Evolutionary conservation across 805 yeast species (phyloP).

Genomic region (Grigorovia jiainica): DNA sequence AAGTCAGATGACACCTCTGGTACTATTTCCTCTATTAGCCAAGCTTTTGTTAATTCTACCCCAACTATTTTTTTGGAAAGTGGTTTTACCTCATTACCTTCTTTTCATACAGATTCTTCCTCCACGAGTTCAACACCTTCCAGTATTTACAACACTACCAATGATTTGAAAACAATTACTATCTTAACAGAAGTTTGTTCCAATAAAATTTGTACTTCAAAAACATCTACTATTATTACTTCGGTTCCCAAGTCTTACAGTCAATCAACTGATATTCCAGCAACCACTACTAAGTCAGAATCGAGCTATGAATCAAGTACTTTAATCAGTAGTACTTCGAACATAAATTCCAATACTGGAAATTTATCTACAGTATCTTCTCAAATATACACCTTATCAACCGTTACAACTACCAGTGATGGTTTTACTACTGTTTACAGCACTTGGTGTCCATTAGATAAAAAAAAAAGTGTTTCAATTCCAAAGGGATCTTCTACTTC

Average conservation of each 20-base stretch:
- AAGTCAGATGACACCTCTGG: too few relatives aligned
- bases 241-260: neutral
- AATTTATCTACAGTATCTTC: neutral
- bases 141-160: neutral
- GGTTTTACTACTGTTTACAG: conserved; percentile 32
- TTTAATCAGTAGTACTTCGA: neutral
- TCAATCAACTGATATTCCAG: neutral
- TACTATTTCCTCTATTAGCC: too few relatives aligned
- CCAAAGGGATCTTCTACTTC: neutral
- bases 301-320: too few relatives aligned
- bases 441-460: conserved; percentile 32
- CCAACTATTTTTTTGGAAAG: conserved; percentile 3
- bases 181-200: conserved; percentile 14
- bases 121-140: neutral
- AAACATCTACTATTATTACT: neutral
- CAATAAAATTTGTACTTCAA: conserved; percentile 4
- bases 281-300: neutral
- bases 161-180: conserved; percentile 6
- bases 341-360: too few relatives aligned
- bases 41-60: neutral
- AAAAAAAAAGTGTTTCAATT: neutral
- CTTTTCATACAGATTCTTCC: conserved; percentile 2
- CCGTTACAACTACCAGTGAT: conserved; percentile 23
- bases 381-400: conserved; percentile 12
- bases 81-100: neutral